Percentiles rank a stretch among this genome's conserved stretches.
These are phyloP conservation scores for Puccinia novopanici DNA, from an alignment of 1,284 basidiomycete species.

Conservation along the genomic window DNA sequence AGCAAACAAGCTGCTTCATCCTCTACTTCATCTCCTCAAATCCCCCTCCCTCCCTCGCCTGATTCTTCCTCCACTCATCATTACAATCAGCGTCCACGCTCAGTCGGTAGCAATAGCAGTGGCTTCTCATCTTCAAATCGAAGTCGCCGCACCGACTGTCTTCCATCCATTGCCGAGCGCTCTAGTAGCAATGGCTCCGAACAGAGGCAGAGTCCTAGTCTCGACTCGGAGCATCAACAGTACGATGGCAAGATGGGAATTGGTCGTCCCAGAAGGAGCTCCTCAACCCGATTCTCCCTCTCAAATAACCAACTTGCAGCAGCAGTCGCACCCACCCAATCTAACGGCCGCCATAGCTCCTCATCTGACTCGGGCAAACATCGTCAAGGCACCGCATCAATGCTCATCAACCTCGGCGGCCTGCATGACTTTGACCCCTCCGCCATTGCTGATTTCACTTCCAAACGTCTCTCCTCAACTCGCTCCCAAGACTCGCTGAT, in stretches of 20 bases:
- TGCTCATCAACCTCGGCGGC: neutral
- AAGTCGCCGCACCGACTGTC: neutral
- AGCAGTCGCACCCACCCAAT: neutral
- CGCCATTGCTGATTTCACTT: neutral
- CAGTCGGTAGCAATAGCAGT: slow-evolving; percentile 3
- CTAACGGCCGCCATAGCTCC: neutral
- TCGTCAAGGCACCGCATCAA: slow-evolving; percentile 1
- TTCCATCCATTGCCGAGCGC: slow-evolving; percentile 13
- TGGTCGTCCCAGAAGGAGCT: neutral
- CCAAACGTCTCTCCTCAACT: neutral
- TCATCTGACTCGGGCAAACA: neutral
- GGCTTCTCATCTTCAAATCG: neutral
- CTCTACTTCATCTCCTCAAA: neutral
- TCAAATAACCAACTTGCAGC: neutral
- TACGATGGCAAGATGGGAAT: neutral
- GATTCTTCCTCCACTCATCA: neutral
- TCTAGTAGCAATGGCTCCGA: neutral
- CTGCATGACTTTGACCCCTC: neutral
- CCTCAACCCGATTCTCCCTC: slow-evolving; percentile 11
- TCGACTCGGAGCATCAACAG: neutral
- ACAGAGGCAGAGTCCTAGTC: neutral
- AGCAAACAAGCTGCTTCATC: neutral
- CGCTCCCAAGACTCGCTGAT: neutral
- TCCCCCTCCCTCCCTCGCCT: neutral
- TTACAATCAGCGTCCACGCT: neutral